A percentile compares a stretch with the other conserved stretches of the same genome.
Conservation (phyloP, 2,329 filamentous ascomycete species). For the Tolypocladium amazonense region DNA sequence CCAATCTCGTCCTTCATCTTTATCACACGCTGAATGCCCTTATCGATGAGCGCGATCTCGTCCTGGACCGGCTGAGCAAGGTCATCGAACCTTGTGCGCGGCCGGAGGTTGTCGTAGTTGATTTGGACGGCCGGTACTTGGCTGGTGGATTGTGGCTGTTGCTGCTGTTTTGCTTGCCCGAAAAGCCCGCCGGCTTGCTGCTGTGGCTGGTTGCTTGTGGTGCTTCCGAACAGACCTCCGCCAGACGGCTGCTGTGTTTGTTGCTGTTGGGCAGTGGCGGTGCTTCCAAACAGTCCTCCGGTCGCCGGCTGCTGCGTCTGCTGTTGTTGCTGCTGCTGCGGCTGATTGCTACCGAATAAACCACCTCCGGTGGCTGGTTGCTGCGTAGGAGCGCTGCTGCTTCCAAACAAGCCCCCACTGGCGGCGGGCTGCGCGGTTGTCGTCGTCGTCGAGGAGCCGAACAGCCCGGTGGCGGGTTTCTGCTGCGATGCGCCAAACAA, state of each 20-base stretch:
- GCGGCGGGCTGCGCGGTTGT: constrained; percentile 9
- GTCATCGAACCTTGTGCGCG: constrained; percentile 87
- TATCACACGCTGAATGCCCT: constrained; percentile 71
- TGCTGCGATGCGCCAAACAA: constrained; percentile 22
- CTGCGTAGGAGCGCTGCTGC: background rate
- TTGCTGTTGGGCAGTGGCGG: constrained; percentile 16
- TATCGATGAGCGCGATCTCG: constrained; percentile 68
- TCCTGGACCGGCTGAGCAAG: constrained; percentile 73
- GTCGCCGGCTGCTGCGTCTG: constrained; percentile 5
- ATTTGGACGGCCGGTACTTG: constrained; percentile 65
- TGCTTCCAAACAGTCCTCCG: constrained; percentile 21
- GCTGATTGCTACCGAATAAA: constrained; percentile 6
- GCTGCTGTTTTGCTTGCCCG: constrained; percentile 12
- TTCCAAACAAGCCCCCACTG: constrained; percentile 12
- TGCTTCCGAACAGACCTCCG: constrained; percentile 14
- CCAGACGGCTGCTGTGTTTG: constrained; percentile 6
- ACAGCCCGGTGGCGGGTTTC: constrained; percentile 17
- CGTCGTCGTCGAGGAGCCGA: constrained; percentile 16
- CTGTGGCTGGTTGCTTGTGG: constrained; percentile 9
- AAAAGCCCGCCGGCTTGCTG: constrained; percentile 17
- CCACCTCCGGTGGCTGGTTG: constrained; percentile 2
- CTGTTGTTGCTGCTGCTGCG: constrained; percentile 1
- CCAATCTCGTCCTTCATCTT: constrained; percentile 67
- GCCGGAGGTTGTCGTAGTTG: constrained; percentile 66
- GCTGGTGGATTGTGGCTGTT: constrained; percentile 26